Evolutionary conservation across 2,329 filamentous ascomycete genomes (phyloP), one percentile per base, ranked within the genome.

Genomic region (Tothia fuscella): DNA sequence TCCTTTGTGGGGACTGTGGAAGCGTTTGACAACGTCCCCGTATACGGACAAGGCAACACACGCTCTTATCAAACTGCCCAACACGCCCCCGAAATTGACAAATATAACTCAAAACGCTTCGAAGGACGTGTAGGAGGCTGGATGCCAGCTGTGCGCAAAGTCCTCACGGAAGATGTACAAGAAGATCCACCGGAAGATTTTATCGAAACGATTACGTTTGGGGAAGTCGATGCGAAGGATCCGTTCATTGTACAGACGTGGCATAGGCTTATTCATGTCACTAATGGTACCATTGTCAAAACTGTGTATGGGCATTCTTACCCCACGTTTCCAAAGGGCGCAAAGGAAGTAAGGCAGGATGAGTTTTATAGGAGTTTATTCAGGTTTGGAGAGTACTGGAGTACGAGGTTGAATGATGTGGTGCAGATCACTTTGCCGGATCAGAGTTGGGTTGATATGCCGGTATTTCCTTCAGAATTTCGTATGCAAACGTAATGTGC

Each of bases 121-220:
- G 40, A 42, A 19, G 40, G 40, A 20, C 20, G 21, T 17, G 31
- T 42, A 17, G 40, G 40, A 20, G 40, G 40, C 13, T 42, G 36
- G 36, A 42, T 42, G 40, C 40, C 40, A 20, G 40, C 40, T 16
- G 14, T 30, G 19, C 31, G 40, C n/a, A 42, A 42, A 25, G 24
- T 42, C 9, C n/a, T 37, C n/a, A 24, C 40, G 22, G 26, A 37
- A 12, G 30, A 38, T 3, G n/a, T n/a, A 3, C 20, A 34, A 10
- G 20, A 24, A 25, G 32, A 34, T 19, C 14, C 32, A 16, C 20
- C 34, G 12, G 30, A 22, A 20, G 37, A 39, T 14, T 42, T 20
- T 28, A 19, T 28, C 12, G 40, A 42, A 21, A 3, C 30, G 3
- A 38, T 42, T 22, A 3, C 21, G 6, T 42, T 42, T 38, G 40